phyloP scores from a whole-genome alignment of 2,329 filamentous ascomycete genomes.

The Monilinia laxa region DNA sequence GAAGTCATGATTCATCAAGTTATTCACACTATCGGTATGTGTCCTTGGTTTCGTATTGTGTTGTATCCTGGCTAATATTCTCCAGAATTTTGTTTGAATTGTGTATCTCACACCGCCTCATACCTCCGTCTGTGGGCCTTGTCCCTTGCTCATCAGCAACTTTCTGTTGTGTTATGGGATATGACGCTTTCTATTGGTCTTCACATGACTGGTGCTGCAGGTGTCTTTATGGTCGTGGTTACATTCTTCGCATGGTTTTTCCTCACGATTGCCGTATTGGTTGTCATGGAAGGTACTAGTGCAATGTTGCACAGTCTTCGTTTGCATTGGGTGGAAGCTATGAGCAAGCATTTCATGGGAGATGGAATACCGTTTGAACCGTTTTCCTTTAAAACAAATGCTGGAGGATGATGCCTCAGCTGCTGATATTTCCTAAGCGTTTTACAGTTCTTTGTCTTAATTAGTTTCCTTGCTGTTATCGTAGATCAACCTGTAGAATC shows the following conservation, averaged over 20 bases:
- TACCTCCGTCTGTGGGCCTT: constrained; percentile 98
- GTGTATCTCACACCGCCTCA: constrained; percentile 96
- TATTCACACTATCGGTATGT: constrained; percentile 94
- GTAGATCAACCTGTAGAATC: constrained; percentile 36
- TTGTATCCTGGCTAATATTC: constrained; percentile 38
- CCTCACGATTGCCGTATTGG: constrained; percentile 75
- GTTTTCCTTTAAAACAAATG: constrained; percentile 78
- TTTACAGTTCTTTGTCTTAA: constrained; percentile 20
- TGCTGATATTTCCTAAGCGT: constrained; percentile 48
- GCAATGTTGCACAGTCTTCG: constrained; percentile 92
- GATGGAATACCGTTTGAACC: constrained; percentile 83
- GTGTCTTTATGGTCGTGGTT: constrained; percentile 77
- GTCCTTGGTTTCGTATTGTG: constrained; percentile 10
- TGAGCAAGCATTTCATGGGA: constrained; percentile 96
- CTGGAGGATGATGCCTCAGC: constrained; percentile 76
- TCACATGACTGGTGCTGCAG: constrained; percentile 60
- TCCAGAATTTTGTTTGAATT: constrained; percentile 96
- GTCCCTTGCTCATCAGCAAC: constrained; percentile 95
- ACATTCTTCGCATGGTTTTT: constrained; percentile 90
- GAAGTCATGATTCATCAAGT: constrained; percentile 99
- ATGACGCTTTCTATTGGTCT: constrained; percentile 90
- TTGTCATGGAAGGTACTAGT: constrained; percentile 93
- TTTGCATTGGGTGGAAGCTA: constrained; percentile 95
- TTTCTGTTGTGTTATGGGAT: constrained; percentile 91
- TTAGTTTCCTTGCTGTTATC: constrained; percentile 23